Base-by-base conservation (phyloP, 371 early-diverging fungal genomes). In the Lichtheimia hyalospora region DNA sequence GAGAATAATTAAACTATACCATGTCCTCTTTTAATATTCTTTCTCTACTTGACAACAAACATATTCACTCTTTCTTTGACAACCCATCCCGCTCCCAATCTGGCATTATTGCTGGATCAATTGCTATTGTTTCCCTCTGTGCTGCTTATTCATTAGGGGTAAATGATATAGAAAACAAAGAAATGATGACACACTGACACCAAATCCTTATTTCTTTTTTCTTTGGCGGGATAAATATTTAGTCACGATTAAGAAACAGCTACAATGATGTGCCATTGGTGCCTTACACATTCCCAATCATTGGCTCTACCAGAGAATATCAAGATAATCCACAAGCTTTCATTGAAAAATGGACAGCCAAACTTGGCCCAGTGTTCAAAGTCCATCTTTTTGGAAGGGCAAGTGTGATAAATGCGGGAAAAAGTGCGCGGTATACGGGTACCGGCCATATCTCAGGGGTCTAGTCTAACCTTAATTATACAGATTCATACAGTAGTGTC, bases 311-410 rank as follows among this genome's bases (percentile, higher is more conserved):
- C 2, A 6, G 4, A 0, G 60, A 54, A n/a, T 64, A 64, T 48
- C 20, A 18, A 12, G 24, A 56, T 8, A 57, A 64, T 24, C 65
- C 65, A 13, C 28, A 44, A 46, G 60, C 20, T 15, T 64, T 64
- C 42, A 42, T 54, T 7, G 55, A 60, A 44, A 60, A 64, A 48
- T 59, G 43, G 43, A 57, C 40, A 14, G 51, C 28, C 15, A 49
- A 43, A 40, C 41, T 46, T 20, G 65, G 65, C 6, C 56, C 60
- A 1, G 65, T 60, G 13, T 64, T 43, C 52, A 15, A 57, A 25
- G 56, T 40, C 8, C 54, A 60, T 46, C 24, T 64, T n/a, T 59
- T 60, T 60, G 65, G 65, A 18, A 21, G 59, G n/a, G 64, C 27
- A 42, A 58, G 46, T 18, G 46, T 46, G 16, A 14, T 16, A 46